phyloP scores from a whole-genome alignment of 768 basidiomycete genomes.

The Lactarius hengduanensis region DNA sequence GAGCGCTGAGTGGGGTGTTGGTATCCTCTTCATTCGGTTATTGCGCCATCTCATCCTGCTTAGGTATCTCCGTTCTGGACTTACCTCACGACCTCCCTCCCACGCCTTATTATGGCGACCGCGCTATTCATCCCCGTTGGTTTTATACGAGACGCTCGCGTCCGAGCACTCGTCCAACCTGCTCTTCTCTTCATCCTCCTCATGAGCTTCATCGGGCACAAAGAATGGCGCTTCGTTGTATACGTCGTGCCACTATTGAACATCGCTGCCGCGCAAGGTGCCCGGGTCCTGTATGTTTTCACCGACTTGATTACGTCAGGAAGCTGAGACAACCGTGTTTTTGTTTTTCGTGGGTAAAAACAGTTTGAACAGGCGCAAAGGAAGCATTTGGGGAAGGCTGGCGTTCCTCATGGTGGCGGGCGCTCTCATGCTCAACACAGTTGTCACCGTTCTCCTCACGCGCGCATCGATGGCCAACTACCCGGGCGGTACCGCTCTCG shows the following conservation, averaged over 20 bases:
- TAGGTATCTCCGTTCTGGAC: conserved; percentile 68
- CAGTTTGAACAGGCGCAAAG: conserved; percentile 52
- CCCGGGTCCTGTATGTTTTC: conserved; percentile 58
- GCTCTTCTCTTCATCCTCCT: conserved; percentile 52
- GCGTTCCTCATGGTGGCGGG: conserved; percentile 46
- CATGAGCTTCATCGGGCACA: conserved; percentile 82
- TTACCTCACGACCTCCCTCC: conserved; percentile 68
- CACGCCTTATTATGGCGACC: conserved; percentile 71
- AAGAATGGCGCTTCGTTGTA: conserved; percentile 96
- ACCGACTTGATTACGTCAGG: not conserved
- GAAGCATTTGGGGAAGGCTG: conserved; percentile 45
- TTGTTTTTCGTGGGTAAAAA: not conserved
- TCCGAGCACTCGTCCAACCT: conserved; percentile 52
- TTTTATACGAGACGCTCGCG: conserved; percentile 44
- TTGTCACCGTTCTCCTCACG: conserved; percentile 52
- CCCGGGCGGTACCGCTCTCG: conserved; percentile 80
- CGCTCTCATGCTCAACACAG: conserved; percentile 52
- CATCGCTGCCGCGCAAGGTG: conserved; percentile 68
- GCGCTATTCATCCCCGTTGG: conserved; percentile 62
- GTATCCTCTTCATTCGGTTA: conserved; percentile 33
- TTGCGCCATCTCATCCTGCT: conserved; percentile 8
- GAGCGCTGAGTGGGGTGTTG: conserved; percentile 88
- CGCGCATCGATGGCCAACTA: conserved; percentile 74
- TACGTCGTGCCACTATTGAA: conserved; percentile 85
- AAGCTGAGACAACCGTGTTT: not conserved